Conservation (phyloP, 768 basidiomycete genomes). For the Hygrocybe punicea region DNA sequence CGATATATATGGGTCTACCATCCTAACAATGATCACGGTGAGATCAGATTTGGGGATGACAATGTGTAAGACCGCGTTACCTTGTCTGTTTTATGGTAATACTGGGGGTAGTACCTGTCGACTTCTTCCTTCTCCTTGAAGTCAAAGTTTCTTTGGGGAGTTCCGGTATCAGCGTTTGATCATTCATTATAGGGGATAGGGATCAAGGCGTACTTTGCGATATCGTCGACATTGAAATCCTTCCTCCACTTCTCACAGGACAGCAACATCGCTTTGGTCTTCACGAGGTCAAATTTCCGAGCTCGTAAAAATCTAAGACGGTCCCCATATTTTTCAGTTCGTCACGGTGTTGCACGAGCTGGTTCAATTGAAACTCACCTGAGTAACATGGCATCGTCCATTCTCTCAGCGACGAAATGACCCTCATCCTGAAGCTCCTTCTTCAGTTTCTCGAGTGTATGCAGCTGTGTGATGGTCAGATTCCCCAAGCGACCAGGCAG, state of each 20-base stretch:
- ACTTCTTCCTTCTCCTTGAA: slow-evolving; percentile 82
- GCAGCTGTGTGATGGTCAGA: slow-evolving; percentile 57
- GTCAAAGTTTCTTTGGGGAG: slow-evolving; percentile 62
- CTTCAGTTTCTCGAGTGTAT: slow-evolving; percentile 66
- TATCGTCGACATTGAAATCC: slow-evolving; percentile 76
- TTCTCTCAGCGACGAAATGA: slow-evolving; percentile 56
- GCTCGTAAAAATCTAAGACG: slow-evolving; percentile 79
- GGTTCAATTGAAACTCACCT: slow-evolving; percentile 43
- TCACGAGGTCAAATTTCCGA: slow-evolving; percentile 82
- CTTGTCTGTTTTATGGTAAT: slow-evolving; percentile 94
- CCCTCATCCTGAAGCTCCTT: slow-evolving; percentile 59
- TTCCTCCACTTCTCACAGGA: slow-evolving; percentile 86
- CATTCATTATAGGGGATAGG: neutral
- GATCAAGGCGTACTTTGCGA: slow-evolving; percentile 51
- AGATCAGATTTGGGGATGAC: neutral
- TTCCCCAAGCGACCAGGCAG: slow-evolving; percentile 78
- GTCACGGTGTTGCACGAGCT: neutral
- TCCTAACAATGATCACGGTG: slow-evolving; percentile 48
- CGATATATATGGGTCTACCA: slow-evolving; percentile 93
- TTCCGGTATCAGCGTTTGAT: slow-evolving; percentile 1
- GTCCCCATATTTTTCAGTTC: neutral
- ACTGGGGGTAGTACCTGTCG: slow-evolving; percentile 92
- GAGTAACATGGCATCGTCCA: slow-evolving; percentile 69
- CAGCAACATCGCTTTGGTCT: slow-evolving; percentile 81
- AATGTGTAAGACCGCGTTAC: slow-evolving; percentile 37